Conservation (phyloP, 23 red algal genomes). For the Gracilariopsis chorda region DNA sequence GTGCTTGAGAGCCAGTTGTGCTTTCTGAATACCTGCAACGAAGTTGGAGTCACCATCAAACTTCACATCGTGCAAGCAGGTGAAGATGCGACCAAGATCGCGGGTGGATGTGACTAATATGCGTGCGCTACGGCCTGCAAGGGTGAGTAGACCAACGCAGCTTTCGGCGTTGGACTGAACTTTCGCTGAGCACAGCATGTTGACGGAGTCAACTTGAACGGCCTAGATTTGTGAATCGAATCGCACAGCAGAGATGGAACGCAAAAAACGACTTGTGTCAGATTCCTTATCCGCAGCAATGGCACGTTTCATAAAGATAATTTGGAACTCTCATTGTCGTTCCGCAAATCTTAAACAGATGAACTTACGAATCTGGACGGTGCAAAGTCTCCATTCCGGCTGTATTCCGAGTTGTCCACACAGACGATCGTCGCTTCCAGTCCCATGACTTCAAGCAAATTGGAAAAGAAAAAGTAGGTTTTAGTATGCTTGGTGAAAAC, state of each 20-base stretch:
- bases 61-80: constrained; percentile 72
- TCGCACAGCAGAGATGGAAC: background rate
- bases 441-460: no score
- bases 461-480: no score
- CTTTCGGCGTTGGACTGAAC: constrained; percentile 87
- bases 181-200: constrained; percentile 90
- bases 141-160: constrained; percentile 87
- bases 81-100: constrained; percentile 86
- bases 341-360: background rate
- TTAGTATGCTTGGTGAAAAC: no score
- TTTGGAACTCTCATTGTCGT: no score
- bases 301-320: no score
- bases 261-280: background rate
- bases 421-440: constrained; percentile 98
- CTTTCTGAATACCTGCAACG: constrained; percentile 83
- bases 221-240: constrained; percentile 47
- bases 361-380: constrained; percentile 86
- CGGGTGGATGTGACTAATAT: constrained; percentile 91
- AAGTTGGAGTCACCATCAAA: constrained; percentile 66
- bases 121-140: constrained; percentile 67
- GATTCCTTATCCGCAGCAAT: no score
- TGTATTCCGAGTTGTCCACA: constrained; percentile 99
- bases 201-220: constrained; percentile 87
- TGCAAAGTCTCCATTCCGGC: constrained; percentile 95
- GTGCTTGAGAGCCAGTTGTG: constrained; percentile 97